Conservation (phyloP, 495 filamentous ascomycete genomes). For the Sabuloglossum arenarium region DNA sequence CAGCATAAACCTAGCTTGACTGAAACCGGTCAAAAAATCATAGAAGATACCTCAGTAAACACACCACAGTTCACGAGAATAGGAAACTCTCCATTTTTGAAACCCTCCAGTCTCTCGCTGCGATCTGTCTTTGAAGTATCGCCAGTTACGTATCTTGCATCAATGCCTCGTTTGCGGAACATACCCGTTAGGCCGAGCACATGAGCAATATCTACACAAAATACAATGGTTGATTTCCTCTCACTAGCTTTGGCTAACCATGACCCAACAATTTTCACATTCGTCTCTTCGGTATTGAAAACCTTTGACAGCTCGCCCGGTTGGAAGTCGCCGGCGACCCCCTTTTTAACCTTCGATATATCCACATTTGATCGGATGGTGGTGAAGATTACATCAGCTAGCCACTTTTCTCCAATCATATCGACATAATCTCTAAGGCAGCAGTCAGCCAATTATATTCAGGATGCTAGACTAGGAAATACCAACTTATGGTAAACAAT, state of each 20-base stretch:
- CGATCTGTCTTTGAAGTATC: slow-evolving; percentile 46
- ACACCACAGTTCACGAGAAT: slow-evolving; percentile 90
- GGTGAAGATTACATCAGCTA: slow-evolving; percentile 77
- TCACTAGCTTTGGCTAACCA: slow-evolving; percentile 58
- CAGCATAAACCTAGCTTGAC: not conserved
- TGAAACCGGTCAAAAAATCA: too few relatives aligned
- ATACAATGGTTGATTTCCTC: slow-evolving; percentile 73
- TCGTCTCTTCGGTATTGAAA: slow-evolving; percentile 59
- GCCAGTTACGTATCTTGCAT: slow-evolving; percentile 67
- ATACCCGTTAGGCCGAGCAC: slow-evolving; percentile 45
- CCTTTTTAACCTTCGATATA: slow-evolving; percentile 42
- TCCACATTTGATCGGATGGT: slow-evolving; percentile 70
- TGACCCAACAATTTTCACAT: slow-evolving; percentile 60
- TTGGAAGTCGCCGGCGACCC: slow-evolving; percentile 58
- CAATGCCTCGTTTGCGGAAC: slow-evolving; percentile 58
- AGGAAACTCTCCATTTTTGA: slow-evolving; percentile 55
- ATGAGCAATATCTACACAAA: slow-evolving; percentile 79
- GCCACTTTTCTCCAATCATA: slow-evolving; percentile 78
- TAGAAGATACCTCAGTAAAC: slow-evolving; percentile 45
- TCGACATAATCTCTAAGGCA: slow-evolving; percentile 58
- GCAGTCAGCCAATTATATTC: not conserved
- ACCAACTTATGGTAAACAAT: slow-evolving; percentile 81
- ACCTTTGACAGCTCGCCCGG: slow-evolving; percentile 46
- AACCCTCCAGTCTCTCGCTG: slow-evolving; percentile 45
- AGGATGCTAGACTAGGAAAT: not conserved